Evolutionary conservation across 1,284 basidiomycete genomes (phyloP), one percentile per base, ranked within the genome.

Genomic region (Microbotryomycetes sp.): DNA sequence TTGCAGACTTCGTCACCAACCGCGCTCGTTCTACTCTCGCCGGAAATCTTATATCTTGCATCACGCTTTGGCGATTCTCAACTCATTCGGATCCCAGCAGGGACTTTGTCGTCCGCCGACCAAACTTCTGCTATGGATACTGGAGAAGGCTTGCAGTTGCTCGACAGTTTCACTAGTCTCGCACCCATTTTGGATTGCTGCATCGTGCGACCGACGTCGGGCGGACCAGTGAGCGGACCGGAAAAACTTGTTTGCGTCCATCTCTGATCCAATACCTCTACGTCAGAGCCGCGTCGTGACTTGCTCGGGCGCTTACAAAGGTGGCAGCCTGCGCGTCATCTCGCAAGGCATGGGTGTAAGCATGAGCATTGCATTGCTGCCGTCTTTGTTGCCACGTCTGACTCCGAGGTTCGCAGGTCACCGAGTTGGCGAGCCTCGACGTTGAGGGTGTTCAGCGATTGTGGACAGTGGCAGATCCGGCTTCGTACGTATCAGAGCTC

Each of bases 181-280:
- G 91, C 89, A 0, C 94, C 94, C 0, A 87, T 97, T 45, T 76
- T 87, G 64, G 94, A 97, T 73, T 89, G 91, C 29, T 81, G 83
- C 16, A 75, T 89, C 2, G 86, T 87, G 5, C 86, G 91, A 41
- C 18, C 35, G 18, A 41, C 35, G 9, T 41, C 35, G 11, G 18
- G 35, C 35, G 35, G 35, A 9, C 9, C 35, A 11, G 35, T 41
- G 35, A 41, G 35, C 9, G 11, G 35, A n/a, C n/a, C n/a, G n/a
- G n/a, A n/a, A n/a, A n/a, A n/a, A n/a, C n/a, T n/a, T n/a, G n/a
- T n/a, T n/a, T n/a, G n/a, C n/a, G n/a, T n/a, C n/a, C n/a, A n/a
- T n/a, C n/a, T n/a, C n/a, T n/a, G n/a, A n/a, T n/a, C n/a, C n/a
- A n/a, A n/a, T n/a, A 29, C 51, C 53, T 57, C 45, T 57, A 61